phyloP scores from a whole-genome alignment of 192 early-diverging fungal species.

The Podila clonocystis region DNA sequence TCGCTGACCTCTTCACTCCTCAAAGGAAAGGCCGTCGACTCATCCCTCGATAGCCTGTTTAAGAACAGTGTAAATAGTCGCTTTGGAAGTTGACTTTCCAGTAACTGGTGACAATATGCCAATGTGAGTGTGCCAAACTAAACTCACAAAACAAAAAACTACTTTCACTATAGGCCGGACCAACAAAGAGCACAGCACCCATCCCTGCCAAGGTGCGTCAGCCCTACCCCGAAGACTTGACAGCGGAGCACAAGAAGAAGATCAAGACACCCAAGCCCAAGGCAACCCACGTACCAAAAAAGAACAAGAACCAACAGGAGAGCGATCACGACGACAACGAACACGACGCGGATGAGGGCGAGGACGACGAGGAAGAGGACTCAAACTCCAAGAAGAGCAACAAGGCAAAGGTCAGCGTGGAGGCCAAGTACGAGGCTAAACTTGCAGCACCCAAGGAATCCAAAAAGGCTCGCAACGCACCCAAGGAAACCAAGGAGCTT shows the following conservation, averaged over 20 bases:
- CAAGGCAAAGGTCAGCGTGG: slow-evolving; percentile 27
- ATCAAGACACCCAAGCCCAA: slow-evolving; percentile 44
- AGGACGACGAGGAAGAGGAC: neutral
- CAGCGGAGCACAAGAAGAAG: slow-evolving; percentile 33
- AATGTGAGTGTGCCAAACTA: neutral
- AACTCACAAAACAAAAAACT: slow-evolving; percentile 4
- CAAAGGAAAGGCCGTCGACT: slow-evolving; percentile 55
- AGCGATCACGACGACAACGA: slow-evolving; percentile 11
- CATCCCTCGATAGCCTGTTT: slow-evolving; percentile 68
- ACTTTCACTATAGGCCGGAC: slow-evolving; percentile 43
- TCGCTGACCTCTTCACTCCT: slow-evolving; percentile 41
- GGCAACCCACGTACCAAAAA: slow-evolving; percentile 28
- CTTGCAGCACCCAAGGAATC: slow-evolving; percentile 17
- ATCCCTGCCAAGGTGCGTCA: slow-evolving; percentile 33
- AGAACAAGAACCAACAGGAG: slow-evolving; percentile 26
- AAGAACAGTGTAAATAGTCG: slow-evolving; percentile 60
- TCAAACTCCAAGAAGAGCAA: slow-evolving; percentile 11
- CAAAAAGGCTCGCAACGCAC: slow-evolving; percentile 31
- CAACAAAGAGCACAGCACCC: slow-evolving; percentile 22
- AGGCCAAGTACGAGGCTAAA: slow-evolving; percentile 47
- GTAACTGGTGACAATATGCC: no score
- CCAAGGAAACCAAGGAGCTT: slow-evolving; percentile 42
- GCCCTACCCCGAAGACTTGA: slow-evolving; percentile 42
- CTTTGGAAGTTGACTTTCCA: neutral
- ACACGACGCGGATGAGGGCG: slow-evolving; percentile 21